phyloP scores from a whole-genome alignment of 345 rosid genomes.

The Tarenaya hassleriana region DNA sequence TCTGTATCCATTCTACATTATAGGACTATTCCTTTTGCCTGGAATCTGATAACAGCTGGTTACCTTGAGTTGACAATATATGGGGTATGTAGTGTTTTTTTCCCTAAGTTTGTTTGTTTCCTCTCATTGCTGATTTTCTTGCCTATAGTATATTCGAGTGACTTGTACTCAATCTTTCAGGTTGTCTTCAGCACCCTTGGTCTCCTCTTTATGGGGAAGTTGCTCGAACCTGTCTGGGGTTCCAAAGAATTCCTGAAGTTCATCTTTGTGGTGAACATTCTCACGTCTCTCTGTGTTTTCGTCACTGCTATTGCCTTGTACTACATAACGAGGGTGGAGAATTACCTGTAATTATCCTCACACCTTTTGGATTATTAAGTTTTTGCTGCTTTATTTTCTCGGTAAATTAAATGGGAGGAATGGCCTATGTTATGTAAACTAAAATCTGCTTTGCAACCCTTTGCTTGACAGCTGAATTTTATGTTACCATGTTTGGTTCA shows the following conservation, averaged over 20 bases:
- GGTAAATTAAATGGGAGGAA: too few species aligned
- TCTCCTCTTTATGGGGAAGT: conserved; percentile 87
- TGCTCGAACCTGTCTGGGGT: conserved; percentile 97
- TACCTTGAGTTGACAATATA: conserved; percentile 70
- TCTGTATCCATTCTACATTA: conserved; percentile 14
- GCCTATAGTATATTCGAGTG: conserved; percentile 16
- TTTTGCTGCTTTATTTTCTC: too few species aligned
- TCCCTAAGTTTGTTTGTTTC: conserved; percentile 6
- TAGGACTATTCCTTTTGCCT: conserved; percentile 98
- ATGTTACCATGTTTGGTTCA: not conserved
- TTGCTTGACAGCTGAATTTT: too few species aligned
- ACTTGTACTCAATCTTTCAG: conserved; percentile 39
- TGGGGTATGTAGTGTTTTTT: conserved; percentile 69
- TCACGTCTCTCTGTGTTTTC: conserved; percentile 75
- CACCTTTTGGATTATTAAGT: conserved; percentile 11
- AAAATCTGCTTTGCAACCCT: not conserved
- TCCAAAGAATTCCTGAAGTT: conserved; percentile 94
- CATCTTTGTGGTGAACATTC: conserved; percentile 71
- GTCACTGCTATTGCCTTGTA: conserved; percentile 80
- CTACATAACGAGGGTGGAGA: conserved; percentile 76
- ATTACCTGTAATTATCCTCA: conserved; percentile 65
- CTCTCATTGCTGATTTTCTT: not conserved
- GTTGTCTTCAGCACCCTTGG: conserved; percentile 60
- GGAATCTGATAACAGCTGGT: conserved; percentile 93
- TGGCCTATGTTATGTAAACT: too few species aligned